Conservation (phyloP, 495 filamentous ascomycete species). For the Penicillium manginii region DNA sequence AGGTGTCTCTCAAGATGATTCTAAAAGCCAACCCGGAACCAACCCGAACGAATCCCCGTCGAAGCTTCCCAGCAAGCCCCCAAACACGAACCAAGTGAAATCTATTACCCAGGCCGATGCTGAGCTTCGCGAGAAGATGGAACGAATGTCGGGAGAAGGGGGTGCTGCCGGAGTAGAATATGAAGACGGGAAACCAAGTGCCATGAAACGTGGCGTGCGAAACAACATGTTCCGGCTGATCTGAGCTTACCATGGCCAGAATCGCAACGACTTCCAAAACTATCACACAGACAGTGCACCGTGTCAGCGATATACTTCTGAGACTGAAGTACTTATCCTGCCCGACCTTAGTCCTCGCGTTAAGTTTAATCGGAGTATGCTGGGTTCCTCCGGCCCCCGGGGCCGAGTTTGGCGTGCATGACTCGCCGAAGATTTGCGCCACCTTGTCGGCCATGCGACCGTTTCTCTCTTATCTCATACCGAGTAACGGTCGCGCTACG, state of each 20-base stretch:
- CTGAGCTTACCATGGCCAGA: constrained; percentile 27
- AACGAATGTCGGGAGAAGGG: constrained; percentile 72
- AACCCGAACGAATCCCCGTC: constrained; percentile 1
- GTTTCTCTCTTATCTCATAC: background rate
- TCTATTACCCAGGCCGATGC: constrained; percentile 67
- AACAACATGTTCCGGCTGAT: constrained; percentile 81
- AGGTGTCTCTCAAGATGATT: background rate
- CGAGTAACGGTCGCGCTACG: background rate
- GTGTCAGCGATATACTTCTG: background rate
- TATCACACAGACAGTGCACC: background rate
- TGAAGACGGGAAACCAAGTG: constrained; percentile 72
- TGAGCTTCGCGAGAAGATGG: constrained; percentile 67
- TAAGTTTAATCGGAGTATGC: background rate
- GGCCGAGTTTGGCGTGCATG: background rate
- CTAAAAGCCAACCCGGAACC: background rate
- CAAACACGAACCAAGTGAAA: constrained; percentile 36
- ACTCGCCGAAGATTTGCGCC: background rate
- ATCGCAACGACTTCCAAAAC: background rate
- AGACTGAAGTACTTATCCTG: background rate
- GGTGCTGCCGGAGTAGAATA: constrained; percentile 79
- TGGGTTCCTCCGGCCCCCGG: background rate
- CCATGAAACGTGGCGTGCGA: constrained; percentile 78
- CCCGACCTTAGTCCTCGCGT: background rate
- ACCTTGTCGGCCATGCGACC: background rate
- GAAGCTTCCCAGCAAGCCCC: constrained; percentile 7